A percentile compares a stretch with the other conserved stretches of the same genome.
Conservation (phyloP, 148 eudicot genomes). For the Rhododendron vialii region DNA sequence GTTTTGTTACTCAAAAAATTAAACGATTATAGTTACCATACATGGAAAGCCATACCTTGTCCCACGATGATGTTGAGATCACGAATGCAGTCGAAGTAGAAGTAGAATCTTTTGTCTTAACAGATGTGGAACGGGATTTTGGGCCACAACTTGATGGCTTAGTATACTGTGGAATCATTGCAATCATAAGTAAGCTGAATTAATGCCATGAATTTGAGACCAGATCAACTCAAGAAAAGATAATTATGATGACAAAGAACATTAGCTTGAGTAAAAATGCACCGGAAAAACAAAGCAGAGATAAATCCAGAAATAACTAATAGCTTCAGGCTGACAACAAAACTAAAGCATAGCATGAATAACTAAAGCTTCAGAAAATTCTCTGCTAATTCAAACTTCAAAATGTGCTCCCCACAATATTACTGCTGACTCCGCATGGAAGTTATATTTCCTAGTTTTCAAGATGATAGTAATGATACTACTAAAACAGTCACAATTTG, state of each 20-base stretch:
- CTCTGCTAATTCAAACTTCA: neutral
- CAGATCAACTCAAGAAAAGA: neutral
- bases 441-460: neutral
- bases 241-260: neutral
- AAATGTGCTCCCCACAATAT: neutral
- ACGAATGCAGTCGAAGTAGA: conserved; percentile 22
- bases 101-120: conserved; percentile 44
- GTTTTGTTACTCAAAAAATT: neutral
- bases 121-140: conserved; percentile 55
- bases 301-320: neutral
- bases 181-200: neutral
- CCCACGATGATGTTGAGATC: conserved; percentile 53
- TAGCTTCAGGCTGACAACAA: conserved; percentile 4
- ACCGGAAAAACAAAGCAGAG: neutral
- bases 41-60: conserved; percentile 47
- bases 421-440: neutral
- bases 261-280: neutral
- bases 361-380: neutral
- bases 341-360: neutral
- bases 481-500: neutral
- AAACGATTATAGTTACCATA: neutral
- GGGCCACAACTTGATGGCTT: conserved; percentile 52
- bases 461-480: neutral
- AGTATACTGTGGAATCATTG: conserved; percentile 19
- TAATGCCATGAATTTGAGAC: neutral